Conservation (phyloP, 2,329 filamentous ascomycete species). For the Stenocarpella maydis region DNA sequence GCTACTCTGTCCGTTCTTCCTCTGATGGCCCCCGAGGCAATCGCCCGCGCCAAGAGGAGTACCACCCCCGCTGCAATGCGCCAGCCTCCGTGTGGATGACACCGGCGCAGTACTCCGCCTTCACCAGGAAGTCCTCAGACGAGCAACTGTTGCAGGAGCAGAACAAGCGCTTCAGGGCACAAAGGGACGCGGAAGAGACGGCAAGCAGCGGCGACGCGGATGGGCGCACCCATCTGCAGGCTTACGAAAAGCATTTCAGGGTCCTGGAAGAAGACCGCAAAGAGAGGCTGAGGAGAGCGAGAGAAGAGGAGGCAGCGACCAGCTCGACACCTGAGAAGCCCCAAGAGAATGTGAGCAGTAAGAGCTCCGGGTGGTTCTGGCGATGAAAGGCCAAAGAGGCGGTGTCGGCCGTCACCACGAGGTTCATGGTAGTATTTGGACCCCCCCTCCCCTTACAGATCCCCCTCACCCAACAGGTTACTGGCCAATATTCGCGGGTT, state of each 20-base stretch:
- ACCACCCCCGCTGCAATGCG: background rate
- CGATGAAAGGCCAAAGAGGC: background rate
- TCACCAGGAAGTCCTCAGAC: background rate
- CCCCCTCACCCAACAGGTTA: background rate
- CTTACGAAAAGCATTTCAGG: background rate
- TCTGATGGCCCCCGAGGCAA: background rate
- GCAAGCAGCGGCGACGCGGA: background rate
- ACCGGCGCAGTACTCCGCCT: background rate
- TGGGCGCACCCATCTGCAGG: background rate
- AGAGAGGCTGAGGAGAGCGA: background rate
- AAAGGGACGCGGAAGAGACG: background rate
- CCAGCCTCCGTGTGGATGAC: background rate
- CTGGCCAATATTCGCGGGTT: background rate
- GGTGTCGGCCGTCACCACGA: too few relatives aligned
- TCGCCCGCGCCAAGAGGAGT: background rate
- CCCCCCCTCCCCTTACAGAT: slow-evolving; percentile 1
- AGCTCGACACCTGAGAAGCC: background rate
- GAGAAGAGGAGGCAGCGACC: background rate
- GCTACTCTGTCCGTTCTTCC: slow-evolving; percentile 40
- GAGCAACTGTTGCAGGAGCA: slow-evolving; percentile 8
- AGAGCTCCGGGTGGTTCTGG: slow-evolving; percentile 20
- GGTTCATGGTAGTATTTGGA: background rate
- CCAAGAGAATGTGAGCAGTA: background rate
- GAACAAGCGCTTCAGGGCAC: background rate
- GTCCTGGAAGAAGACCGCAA: background rate